Evolutionary conservation across 73 alveolate genomes (phyloP), one percentile per base, ranked within the genome.

Genomic region (Loxodes magnus): DNA sequence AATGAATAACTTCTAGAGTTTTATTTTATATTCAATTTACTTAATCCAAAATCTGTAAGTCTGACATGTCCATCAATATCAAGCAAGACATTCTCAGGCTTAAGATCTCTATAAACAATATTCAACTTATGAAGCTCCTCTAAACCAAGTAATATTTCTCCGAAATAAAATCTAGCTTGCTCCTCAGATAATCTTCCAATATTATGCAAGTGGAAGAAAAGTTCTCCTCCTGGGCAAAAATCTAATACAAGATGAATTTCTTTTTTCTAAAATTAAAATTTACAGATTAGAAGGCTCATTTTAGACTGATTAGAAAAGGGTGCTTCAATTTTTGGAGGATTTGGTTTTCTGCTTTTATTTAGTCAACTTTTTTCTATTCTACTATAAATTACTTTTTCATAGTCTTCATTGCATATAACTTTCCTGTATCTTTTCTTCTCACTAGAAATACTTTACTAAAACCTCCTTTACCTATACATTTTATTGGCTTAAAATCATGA

Each of bases 191-290:
- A 72, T 34, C 79, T 63, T 30, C 86, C 75, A 46, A 82, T 91
- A 22, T 67, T 66, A 34, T 84, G 79, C n/a, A 93, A 67, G 38
- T 85, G 82, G 48, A 86, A 81, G 3, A 91, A 84, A 29, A 93
- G 64, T 49, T 93, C 99, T 6, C 99, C 99, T 0, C 96, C 97
- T n/a, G 96, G 94, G 64, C 97, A 87, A 74, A 83, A 93, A 29
- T 89, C 97, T 43, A 93, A 50, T 31, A 93, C 75, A 43, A 93
- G 76, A 53, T 76, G 85, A 17, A 93, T 74, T 65, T 93, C 87
- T 61, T 88, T 91, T 56, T n/a, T n/a, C n/a, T n/a, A n/a, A n/a
- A n/a, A n/a, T n/a, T n/a, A n/a, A n/a, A n/a, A n/a, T n/a, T n/a
- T n/a, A n/a, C n/a, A n/a, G n/a, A n/a, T n/a, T n/a, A n/a, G n/a